Percentiles rank a stretch among this genome's conserved stretches.
phyloP scores from a whole-genome alignment of 176 grass and related monocot genomes.

The Carex cristatella region DNA sequence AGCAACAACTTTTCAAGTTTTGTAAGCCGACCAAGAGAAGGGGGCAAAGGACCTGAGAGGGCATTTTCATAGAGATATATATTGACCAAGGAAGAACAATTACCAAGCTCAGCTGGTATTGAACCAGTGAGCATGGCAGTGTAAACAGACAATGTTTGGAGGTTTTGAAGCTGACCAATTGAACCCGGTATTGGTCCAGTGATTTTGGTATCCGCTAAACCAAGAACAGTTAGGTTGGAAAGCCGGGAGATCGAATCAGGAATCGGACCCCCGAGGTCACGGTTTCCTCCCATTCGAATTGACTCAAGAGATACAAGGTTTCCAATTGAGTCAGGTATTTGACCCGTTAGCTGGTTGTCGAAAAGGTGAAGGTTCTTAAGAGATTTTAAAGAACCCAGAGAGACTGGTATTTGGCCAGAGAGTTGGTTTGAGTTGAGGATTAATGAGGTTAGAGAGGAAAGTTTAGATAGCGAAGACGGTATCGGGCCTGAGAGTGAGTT shows the following conservation, averaged over 20 bases:
- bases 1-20: constrained; percentile 73
- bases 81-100: constrained; percentile 62
- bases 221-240: constrained; percentile 55
- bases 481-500: constrained; percentile 64
- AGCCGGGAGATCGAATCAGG: constrained; percentile 53
- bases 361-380: constrained; percentile 51
- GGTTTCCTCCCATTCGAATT: constrained; percentile 69
- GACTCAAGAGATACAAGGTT: constrained; percentile 51
- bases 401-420: constrained; percentile 42
- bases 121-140: constrained; percentile 58
- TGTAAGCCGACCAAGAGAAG: constrained; percentile 44
- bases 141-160: constrained; percentile 81
- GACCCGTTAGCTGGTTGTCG: constrained; percentile 71
- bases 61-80: constrained; percentile 93
- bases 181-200: constrained; percentile 59
- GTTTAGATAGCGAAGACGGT: constrained; percentile 40
- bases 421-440: constrained; percentile 75
- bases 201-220: constrained; percentile 88
- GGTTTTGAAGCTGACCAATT: constrained; percentile 46
- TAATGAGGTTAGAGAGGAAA: constrained; percentile 32
- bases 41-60: constrained; percentile 54
- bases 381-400: constrained; percentile 25
- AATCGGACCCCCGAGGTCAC: constrained; percentile 53
- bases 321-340: constrained; percentile 59
- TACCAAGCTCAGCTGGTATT: constrained; percentile 75